Evolutionary conservation across 768 basidiomycete genomes (phyloP).

Genomic region (Russula lepida): DNA sequence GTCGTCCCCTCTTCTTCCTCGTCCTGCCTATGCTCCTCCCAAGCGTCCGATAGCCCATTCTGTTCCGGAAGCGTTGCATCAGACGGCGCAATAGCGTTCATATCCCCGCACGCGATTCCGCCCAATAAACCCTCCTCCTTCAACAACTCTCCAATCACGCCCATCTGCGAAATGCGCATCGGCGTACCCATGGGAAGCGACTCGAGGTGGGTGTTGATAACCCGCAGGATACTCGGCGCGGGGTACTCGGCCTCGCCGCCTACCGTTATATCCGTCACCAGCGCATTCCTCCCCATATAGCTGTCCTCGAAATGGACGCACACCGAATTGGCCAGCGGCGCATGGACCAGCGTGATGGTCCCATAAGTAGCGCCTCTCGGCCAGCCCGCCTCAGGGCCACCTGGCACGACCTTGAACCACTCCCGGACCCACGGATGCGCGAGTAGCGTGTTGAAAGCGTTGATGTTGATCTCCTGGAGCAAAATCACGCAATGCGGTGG

Average conservation of each 20-base stretch:
- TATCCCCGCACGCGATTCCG: constrained; percentile 62
- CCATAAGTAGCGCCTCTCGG: constrained; percentile 44
- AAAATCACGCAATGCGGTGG: constrained; percentile 56
- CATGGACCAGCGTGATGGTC: constrained; percentile 57
- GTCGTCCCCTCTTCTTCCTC: constrained; percentile 44
- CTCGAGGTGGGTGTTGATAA: constrained; percentile 72
- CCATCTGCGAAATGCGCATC: constrained; percentile 41
- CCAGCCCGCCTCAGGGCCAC: constrained; percentile 44
- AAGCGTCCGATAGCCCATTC: constrained; percentile 52
- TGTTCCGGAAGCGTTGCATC: constrained; percentile 38
- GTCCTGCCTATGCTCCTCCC: constrained; percentile 36
- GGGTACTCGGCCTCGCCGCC: constrained; percentile 23
- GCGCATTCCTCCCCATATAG: constrained; percentile 42
- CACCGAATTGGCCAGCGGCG: constrained; percentile 41
- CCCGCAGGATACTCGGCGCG: constrained; percentile 38
- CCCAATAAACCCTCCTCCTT: constrained; percentile 40
- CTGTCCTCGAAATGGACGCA: constrained; percentile 48
- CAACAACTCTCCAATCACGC: constrained; percentile 43
- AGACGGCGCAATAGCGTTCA: constrained; percentile 51
- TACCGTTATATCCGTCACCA: constrained; percentile 46
- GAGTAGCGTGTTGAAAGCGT: constrained; percentile 41
- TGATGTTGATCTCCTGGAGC: constrained; percentile 54
- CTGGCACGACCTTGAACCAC: constrained; percentile 52
- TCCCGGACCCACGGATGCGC: constrained; percentile 53
- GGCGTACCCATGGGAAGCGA: constrained; percentile 40